Evolutionary conservation across 257 asterid species (phyloP).

Genomic region (Fraxinus quadrangulata): DNA sequence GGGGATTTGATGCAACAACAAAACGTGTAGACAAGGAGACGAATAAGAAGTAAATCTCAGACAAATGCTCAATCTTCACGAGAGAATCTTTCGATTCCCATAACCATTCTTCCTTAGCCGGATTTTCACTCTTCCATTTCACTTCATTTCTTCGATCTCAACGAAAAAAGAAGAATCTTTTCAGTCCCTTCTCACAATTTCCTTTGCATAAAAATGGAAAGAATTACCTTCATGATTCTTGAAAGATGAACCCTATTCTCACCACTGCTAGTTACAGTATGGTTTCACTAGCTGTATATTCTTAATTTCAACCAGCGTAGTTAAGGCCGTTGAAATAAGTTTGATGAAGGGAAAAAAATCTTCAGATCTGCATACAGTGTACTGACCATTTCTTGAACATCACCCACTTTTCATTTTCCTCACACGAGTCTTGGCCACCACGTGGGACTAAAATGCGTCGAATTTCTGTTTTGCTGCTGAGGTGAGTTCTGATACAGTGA

Average conservation of each 20-base stretch:
- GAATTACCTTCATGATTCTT: background rate
- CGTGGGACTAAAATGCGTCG: background rate
- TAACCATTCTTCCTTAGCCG: conserved; percentile 7
- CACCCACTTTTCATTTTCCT: conserved; percentile 6
- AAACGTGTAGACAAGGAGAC: conserved; percentile 22
- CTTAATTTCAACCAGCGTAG: conserved; percentile 36
- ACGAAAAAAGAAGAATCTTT: background rate
- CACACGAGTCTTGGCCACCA: background rate
- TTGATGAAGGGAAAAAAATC: background rate
- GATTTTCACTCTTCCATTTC: conserved; percentile 5
- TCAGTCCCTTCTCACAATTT: conserved; percentile 2
- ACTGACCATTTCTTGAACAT: conserved; percentile 2
- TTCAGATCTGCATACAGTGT: conserved; percentile 38
- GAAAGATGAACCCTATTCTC: conserved; percentile 9
- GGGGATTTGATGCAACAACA: conserved; percentile 3
- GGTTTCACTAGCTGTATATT: conserved; percentile 27
- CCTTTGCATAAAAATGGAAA: background rate
- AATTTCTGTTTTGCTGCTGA: background rate
- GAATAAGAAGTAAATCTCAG: conserved; percentile 28
- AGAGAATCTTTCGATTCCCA: conserved; percentile 26
- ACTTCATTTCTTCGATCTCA: conserved; percentile 22
- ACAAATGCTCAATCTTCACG: conserved; percentile 17
- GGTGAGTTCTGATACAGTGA: background rate
- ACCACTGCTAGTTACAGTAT: conserved; percentile 13
- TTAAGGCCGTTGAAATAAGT: conserved; percentile 30